Percentiles rank a stretch among this genome's conserved stretches.
Evolutionary conservation across 768 basidiomycete genomes (phyloP).

Genomic region (Hypholoma sublateritium): DNA sequence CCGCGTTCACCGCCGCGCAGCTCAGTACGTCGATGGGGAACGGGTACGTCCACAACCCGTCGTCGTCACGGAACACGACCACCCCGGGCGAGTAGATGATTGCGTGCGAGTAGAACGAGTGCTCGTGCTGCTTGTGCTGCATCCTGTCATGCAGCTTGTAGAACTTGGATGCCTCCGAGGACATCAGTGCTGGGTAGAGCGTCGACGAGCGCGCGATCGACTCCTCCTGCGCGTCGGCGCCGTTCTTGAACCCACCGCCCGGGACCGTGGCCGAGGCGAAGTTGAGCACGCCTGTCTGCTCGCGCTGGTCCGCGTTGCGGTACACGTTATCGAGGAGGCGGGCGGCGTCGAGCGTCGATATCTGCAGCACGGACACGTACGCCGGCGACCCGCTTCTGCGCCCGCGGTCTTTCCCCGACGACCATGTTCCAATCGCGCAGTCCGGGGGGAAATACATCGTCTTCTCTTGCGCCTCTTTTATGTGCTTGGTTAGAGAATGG

Average conservation of each 20-base stretch:
- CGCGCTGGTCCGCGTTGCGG: slow-evolving; percentile 10
- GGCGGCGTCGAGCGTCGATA: slow-evolving; percentile 64
- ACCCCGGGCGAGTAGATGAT: slow-evolving; percentile 75
- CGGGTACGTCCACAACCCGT: slow-evolving; percentile 55
- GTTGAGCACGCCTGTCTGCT: slow-evolving; percentile 63
- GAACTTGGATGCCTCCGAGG: slow-evolving; percentile 54
- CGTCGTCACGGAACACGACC: slow-evolving; percentile 61
- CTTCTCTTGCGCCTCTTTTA: neutral
- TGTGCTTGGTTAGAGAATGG: neutral
- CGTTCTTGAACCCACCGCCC: slow-evolving; percentile 74
- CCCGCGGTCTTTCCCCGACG: neutral
- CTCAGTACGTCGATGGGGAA: slow-evolving; percentile 66
- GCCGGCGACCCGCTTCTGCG: slow-evolving; percentile 14
- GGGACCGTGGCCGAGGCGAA: slow-evolving; percentile 77
- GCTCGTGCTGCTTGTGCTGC: slow-evolving; percentile 33
- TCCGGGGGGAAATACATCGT: neutral
- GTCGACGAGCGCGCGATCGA: slow-evolving; percentile 77
- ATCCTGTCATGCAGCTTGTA: slow-evolving; percentile 52
- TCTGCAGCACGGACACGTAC: slow-evolving; percentile 53
- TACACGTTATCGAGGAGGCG: slow-evolving; percentile 32
- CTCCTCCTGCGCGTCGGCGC: slow-evolving; percentile 80
- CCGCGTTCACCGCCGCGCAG: slow-evolving; percentile 75
- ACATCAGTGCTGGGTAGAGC: slow-evolving; percentile 61
- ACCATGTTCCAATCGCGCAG: neutral
- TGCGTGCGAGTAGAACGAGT: slow-evolving; percentile 72